Percentiles rank a stretch among this genome's conserved stretches.
phyloP scores from a whole-genome alignment of 345 rosid species.

The Dipteronia sinensis region DNA sequence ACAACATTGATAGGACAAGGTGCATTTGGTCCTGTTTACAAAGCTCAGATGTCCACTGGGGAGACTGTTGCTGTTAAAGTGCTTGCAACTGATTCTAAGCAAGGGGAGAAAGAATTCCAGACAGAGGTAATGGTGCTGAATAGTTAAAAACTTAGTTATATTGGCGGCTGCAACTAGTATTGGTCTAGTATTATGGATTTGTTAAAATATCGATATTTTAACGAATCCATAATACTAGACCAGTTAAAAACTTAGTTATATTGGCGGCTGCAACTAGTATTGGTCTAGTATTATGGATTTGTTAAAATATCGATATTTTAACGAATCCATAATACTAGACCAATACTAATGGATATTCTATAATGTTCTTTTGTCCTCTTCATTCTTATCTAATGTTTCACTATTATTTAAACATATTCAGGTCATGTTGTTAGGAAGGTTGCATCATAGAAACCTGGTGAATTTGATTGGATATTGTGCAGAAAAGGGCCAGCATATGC shows the following conservation, averaged over 20 bases:
- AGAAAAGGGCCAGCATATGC: constrained; percentile 94
- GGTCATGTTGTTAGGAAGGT: constrained; percentile 94
- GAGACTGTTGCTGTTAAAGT: constrained; percentile 94
- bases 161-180: neutral
- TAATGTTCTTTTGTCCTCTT: neutral
- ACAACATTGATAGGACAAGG: constrained; percentile 93
- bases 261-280: neutral
- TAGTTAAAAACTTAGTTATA: constrained; percentile 3
- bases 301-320: neutral
- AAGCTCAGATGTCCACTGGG: constrained; percentile 91
- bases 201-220: neutral
- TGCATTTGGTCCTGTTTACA: constrained; percentile 99
- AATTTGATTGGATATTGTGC: constrained; percentile 97
- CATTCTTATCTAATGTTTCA: constrained; percentile 4
- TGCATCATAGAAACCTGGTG: constrained; percentile 97
- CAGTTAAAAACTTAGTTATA: constrained; percentile 4
- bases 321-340: too few species aligned
- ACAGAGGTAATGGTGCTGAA: constrained; percentile 66
- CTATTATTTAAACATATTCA: constrained; percentile 30
- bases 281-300: neutral
- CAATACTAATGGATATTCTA: neutral
- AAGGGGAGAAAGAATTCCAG: constrained; percentile 98
- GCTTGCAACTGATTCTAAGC: constrained; percentile 95
- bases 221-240: too few species aligned
- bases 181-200: neutral